Base-by-base conservation (phyloP, 441 rosid genomes). In the Melastoma candidum region DNA sequence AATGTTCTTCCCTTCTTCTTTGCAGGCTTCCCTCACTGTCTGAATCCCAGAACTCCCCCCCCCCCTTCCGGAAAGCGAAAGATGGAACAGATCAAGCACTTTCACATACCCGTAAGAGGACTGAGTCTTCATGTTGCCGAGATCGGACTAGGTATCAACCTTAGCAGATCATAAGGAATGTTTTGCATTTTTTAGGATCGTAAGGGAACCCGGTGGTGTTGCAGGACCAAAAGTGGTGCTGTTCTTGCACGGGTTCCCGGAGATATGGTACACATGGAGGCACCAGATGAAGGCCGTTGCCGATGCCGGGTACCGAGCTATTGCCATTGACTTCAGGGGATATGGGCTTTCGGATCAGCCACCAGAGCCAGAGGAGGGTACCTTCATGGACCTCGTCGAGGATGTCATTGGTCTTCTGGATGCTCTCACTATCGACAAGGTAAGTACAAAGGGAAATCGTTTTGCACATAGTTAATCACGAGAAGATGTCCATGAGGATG, bases 181-280 rank as follows among this genome's bases (percentile, higher is more conserved):
- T 29, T 29, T 29, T 6, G 77, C 69, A 43, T 17, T 27, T 32
- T 13, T 5, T 12, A 13, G 53, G 68, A 73, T 78, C 74, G 47
- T 32, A 72, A 12, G 46, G 14, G n/a, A 73, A 8, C 32, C 71
- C 73, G 50, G 14, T 71, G 3, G 7, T 25, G 57, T 45, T 5
- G 7, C 48, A 26, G 63, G 63, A 7, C 55, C 63, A 8, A 17
- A 39, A 3, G 26, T 26, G 11, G 41, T 58, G 11, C 48, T 58
- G 48, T 73, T 80, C 65, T n/a, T 75, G 24, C 82, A 80, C 12
- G 82, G 85, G 7, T 80, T 80, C 61, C 85, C 81, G 2, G 74
- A 80, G 54, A 66, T 71, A 22, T 80, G 82, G 85, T 77, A 58
- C 48, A 61, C 82, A 29, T 80, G 82, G 85, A 68, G 77, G 48